Conservation (phyloP, 768 basidiomycete genomes). For the Rhizopogon salebrosus region DNA sequence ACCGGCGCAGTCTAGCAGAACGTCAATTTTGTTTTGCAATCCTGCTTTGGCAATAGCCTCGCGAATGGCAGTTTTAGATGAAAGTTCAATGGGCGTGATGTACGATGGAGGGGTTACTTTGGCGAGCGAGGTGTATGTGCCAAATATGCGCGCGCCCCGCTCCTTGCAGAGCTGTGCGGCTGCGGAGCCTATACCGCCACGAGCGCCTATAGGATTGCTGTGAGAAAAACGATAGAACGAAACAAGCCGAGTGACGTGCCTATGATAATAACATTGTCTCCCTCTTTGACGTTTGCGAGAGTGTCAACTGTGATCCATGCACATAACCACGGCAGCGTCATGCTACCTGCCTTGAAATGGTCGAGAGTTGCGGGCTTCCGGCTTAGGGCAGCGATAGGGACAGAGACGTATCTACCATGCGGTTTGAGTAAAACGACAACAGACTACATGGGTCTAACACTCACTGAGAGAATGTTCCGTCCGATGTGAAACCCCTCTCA, state of each 20-base stretch:
- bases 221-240: not conserved
- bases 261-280: constrained; percentile 29
- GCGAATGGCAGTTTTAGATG: constrained; percentile 25
- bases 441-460: not conserved
- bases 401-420: constrained; percentile 19
- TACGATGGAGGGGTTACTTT: constrained; percentile 19
- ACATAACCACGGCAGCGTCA: constrained; percentile 30
- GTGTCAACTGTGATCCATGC: constrained; percentile 33
- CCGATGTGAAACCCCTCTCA: constrained; percentile 25
- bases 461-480: constrained; percentile 32
- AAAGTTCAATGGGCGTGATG: constrained; percentile 27
- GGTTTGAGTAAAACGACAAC: not conserved
- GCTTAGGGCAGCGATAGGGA: constrained; percentile 24
- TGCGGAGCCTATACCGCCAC: constrained; percentile 30
- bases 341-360: constrained; percentile 25
- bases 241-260: constrained; percentile 8
- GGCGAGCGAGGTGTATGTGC: constrained; percentile 28
- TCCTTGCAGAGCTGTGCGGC: constrained; percentile 28
- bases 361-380: constrained; percentile 23
- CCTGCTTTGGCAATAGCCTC: constrained; percentile 21
- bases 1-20: constrained; percentile 29
- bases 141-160: constrained; percentile 27
- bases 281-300: constrained; percentile 27
- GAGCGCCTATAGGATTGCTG: constrained; percentile 19
- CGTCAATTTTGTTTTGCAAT: constrained; percentile 27